Percentiles rank a stretch among this genome's conserved stretches.
phyloP scores from a whole-genome alignment of 768 basidiomycete genomes.

The Tricholoma matsutake region DNA sequence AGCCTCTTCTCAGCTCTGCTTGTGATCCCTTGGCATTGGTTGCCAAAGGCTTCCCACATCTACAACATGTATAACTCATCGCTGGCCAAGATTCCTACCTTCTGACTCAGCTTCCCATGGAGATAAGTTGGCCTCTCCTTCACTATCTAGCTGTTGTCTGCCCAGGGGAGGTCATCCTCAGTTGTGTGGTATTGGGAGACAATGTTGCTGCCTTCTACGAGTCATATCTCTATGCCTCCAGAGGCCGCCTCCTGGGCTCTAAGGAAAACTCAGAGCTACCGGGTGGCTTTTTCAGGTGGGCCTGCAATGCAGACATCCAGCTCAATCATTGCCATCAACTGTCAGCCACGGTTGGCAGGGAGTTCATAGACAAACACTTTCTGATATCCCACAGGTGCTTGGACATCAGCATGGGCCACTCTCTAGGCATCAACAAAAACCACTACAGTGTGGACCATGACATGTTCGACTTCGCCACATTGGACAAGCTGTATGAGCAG shows the following conservation, averaged over 20 bases:
- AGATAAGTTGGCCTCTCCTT: neutral
- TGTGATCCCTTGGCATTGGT: too few relatives aligned
- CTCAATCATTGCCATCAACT: neutral
- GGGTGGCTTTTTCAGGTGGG: neutral
- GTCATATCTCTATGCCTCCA: neutral
- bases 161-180: neutral
- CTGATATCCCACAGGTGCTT: neutral
- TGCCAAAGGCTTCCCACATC: too few relatives aligned
- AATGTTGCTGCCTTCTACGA: neutral
- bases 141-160: neutral
- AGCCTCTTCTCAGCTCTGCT: too few relatives aligned
- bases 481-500: neutral
- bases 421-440: neutral
- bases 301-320: neutral
- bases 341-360: neutral
- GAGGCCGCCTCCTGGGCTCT: neutral
- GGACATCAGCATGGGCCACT: neutral
- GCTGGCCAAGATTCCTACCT: neutral
- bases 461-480: neutral
- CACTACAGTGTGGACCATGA: neutral
- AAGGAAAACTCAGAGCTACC: neutral
- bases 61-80: too few relatives aligned
- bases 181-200: neutral
- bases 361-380: neutral
- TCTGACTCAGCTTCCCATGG: neutral